Evolutionary conservation across 352 stramenopile species (phyloP).

Genomic region (Phytophthora agathidicida): DNA sequence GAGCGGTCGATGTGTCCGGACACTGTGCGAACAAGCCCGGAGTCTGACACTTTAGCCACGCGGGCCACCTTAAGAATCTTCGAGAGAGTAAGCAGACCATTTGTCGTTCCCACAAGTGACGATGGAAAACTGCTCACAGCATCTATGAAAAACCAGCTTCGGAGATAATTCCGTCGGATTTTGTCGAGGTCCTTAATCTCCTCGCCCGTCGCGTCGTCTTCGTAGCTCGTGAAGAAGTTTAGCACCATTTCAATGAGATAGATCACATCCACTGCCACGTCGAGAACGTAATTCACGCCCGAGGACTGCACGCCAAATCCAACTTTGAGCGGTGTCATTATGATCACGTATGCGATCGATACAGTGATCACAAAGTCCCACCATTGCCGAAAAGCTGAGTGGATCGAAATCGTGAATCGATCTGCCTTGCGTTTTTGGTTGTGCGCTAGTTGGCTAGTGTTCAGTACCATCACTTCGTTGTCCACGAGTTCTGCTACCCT

Average conservation of each 20-base stretch:
- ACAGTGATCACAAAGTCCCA: constrained; percentile 65
- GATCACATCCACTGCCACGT: constrained; percentile 58
- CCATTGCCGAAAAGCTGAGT: constrained; percentile 66
- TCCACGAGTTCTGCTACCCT: constrained; percentile 62
- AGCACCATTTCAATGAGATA: constrained; percentile 62
- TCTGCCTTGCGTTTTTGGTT: constrained; percentile 58
- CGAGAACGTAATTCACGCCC: constrained; percentile 43
- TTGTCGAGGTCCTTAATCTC: constrained; percentile 64
- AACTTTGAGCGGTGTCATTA: constrained; percentile 61
- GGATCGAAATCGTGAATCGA: constrained; percentile 61
- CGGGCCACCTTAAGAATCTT: constrained; percentile 67
- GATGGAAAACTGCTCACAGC: constrained; percentile 61
- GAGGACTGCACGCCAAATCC: constrained; percentile 47
- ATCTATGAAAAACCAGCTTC: constrained; percentile 61
- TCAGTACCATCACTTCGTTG: constrained; percentile 67
- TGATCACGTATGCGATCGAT: constrained; percentile 58
- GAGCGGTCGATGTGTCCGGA: constrained; percentile 58
- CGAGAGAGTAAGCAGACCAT: constrained; percentile 45
- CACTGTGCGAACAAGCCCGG: constrained; percentile 55
- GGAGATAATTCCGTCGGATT: constrained; percentile 61
- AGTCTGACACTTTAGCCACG: constrained; percentile 58
- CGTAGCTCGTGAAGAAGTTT: constrained; percentile 73
- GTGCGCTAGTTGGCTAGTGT: constrained; percentile 59
- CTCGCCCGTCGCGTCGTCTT: constrained; percentile 64
- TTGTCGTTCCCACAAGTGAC: constrained; percentile 39